Base-by-base conservation (phyloP, 2,329 filamentous ascomycete species). In the Venturia carpophila region DNA sequence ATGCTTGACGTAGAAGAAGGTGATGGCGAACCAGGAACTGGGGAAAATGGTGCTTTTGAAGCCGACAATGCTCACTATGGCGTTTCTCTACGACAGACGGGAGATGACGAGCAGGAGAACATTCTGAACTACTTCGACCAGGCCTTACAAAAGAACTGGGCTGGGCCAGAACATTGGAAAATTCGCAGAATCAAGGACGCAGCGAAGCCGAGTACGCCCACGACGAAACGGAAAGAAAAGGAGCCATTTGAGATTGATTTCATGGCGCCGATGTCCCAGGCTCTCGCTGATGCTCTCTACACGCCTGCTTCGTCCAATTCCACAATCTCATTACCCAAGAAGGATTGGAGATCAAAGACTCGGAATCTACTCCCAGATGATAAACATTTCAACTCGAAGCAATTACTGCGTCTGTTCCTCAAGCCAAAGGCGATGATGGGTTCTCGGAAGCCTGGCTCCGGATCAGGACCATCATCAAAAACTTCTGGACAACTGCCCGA, bases 121-220 rank as follows among this genome's bases (percentile, higher is more conserved):
- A 96, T 99, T 66, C 83, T 99, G n/a, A 89, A 90, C 72, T 99
- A 97, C 78, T 99, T 99, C 73, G 94, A 99, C 75, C 91, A 96
- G 72, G 92, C 93, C 2, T 79, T 97, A 55, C 91, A 94, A 74
- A 97, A 96, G 82, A 97, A 97, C 72, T 99, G 94, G 93, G 88
- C 89, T 6, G 95, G 92, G 61, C 93, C 94, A n/a, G 94, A 97
- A 75, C 94, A 99, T 76, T 99, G 94, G 94, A 88, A 93, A 69
- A 97, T 99, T 73, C 85, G 90, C 68, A 91, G 92, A 73, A 94
- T 99, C 75, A 97, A 97, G 71, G 84, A 87, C 65, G 80, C 61
- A 19, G 66, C 75, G 71, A 92, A 92, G 75, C 82, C 85, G 10
- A 80, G 84, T 17, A 79, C 78, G 41, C 76, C 78, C 71, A 71